Evolutionary conservation across 805 yeast genomes (phyloP), one percentile per base, ranked within the genome.

Genomic region (Jamesozyma gamospora): DNA sequence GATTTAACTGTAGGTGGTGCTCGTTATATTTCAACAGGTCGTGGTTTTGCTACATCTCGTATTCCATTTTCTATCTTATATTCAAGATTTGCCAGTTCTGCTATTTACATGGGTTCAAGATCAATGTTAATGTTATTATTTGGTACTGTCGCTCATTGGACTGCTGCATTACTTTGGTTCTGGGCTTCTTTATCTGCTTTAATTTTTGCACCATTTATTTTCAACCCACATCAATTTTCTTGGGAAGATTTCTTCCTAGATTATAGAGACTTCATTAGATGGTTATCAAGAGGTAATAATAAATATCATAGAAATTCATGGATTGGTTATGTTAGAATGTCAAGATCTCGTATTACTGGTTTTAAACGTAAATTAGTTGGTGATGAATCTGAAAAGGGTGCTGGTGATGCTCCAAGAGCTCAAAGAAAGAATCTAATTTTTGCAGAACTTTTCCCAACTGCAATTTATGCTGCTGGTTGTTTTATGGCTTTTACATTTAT

Each of bases 221-320:
- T 86, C 77, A 92, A 92, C 67, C 98, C 98, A 35, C 96, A 90
- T 67, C 97, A 92, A 70, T 92, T 88, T 64, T 78, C 96, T 37
- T 82, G 94, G 88, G 83, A 80, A 60, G 96, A 88, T 66, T 90
- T 82, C 76, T 86, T 90, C 67, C 77, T 90, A 61, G 98, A 92
- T 64, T 92, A 92, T 75, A 77, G 95, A 64, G 95, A 86, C 59
- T 92, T 75, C 66, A 80, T 88, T 56, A 75, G 85, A 69, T 82
- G 94, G 94, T 69, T 82, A 56, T 77, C 86, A n/a, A 79, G 92
- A 71, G 94, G 94, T 74, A 82, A 82, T 67, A 78, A 82, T 52
- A 79, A 81, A 61, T 82, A 85, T 80, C 90, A 82, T 67, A 78
- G 85, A 70, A 81, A 81, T 66, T 82, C 92, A 6, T 82, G 94